Evolutionary conservation across 257 asterid genomes (phyloP).

Genomic region (Haberlea rhodopensis): DNA sequence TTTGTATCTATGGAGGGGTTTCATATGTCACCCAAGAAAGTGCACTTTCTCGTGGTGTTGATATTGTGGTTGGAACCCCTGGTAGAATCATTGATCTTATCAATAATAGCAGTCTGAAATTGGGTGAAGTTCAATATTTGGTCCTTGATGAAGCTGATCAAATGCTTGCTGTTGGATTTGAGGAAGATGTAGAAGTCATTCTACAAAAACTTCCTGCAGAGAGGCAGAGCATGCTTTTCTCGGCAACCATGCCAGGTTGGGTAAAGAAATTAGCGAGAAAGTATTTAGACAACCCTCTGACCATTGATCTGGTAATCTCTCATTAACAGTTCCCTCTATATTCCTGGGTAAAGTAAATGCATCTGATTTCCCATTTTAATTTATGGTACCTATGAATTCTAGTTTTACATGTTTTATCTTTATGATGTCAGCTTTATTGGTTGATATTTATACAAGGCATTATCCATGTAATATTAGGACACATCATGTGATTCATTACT

Average conservation of each 20-base stretch:
- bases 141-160: conserved; percentile 99
- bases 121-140: conserved; percentile 83
- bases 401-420: background rate
- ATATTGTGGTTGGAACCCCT: conserved; percentile 96
- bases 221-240: conserved; percentile 98
- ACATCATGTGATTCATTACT: background rate
- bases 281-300: conserved; percentile 69
- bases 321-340: background rate
- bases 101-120: conserved; percentile 55
- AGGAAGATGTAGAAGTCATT: conserved; percentile 86
- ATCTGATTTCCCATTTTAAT: background rate
- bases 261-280: conserved; percentile 84
- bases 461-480: background rate
- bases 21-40: conserved; percentile 67
- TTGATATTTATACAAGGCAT: too few relatives aligned
- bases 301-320: conserved; percentile 74
- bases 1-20: conserved; percentile 83
- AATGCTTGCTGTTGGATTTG: conserved; percentile 99
- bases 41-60: conserved; percentile 90
- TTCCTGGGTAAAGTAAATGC: conserved; percentile 2
- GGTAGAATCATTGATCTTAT: conserved; percentile 94
- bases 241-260: conserved; percentile 99
- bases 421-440: too few relatives aligned
- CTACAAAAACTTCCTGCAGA: conserved; percentile 64
- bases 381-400: background rate